A percentile compares a stretch with the other conserved stretches of the same genome.
These are phyloP conservation scores for Pseudocercospora ulei DNA, from an alignment of 2,329 filamentous ascomycete genomes.

Conservation along the genomic window DNA sequence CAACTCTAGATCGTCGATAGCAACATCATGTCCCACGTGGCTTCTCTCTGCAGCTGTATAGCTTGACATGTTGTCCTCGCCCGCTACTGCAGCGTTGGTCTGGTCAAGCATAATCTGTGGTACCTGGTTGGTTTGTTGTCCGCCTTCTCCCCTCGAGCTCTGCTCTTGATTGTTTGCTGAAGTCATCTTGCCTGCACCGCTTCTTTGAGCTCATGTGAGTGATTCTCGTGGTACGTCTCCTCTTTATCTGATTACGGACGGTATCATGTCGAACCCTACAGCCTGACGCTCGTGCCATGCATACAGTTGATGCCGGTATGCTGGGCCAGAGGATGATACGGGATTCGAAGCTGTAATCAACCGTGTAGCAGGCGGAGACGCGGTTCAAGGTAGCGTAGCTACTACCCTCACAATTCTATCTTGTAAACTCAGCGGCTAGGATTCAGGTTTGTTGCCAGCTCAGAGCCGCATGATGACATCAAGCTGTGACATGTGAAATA, in stretches of 20 bases:
- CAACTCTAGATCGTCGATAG: slow-evolving; percentile 13
- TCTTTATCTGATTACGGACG: too few species aligned
- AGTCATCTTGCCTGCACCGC: slow-evolving; percentile 8
- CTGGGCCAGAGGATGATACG: neutral
- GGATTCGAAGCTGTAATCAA: neutral
- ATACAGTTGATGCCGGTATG: neutral
- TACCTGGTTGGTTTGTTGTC: slow-evolving; percentile 11
- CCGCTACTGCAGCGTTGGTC: slow-evolving; percentile 26
- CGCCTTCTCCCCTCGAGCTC: neutral
- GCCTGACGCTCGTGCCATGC: neutral
- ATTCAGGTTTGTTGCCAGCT: slow-evolving; percentile 7
- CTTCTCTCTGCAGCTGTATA: slow-evolving; percentile 18
- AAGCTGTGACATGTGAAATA: slow-evolving; percentile 2
- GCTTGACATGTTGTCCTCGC: slow-evolving; percentile 17
- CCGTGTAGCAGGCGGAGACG: too few species aligned
- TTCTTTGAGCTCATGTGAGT: slow-evolving; percentile 2
- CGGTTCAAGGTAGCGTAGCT: too few species aligned
- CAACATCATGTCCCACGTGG: slow-evolving; percentile 27
- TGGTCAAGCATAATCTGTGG: slow-evolving; percentile 28
- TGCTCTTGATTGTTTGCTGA: slow-evolving; percentile 10
- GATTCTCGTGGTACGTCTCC: neutral
- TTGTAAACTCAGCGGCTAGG: neutral
- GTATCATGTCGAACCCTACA: neutral
- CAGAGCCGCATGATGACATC: slow-evolving; percentile 4
- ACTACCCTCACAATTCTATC: neutral